phyloP scores from a whole-genome alignment of 169 alveolate species.

The Babesia bovis region DNA sequence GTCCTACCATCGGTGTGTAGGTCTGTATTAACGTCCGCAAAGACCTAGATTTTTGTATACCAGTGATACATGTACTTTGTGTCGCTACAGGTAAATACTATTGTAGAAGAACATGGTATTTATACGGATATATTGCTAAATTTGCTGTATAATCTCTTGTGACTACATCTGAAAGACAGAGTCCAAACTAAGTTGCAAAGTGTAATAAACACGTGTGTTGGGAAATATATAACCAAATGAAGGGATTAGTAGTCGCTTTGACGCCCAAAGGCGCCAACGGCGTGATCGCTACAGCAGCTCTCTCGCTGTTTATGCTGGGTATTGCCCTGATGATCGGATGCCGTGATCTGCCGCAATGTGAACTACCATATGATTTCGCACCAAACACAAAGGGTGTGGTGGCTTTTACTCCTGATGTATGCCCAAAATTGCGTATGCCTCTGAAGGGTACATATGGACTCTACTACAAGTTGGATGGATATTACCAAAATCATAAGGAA shows the following conservation, averaged over 20 bases:
- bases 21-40: too few relatives aligned
- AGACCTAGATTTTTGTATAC: too few relatives aligned
- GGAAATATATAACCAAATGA: neutral
- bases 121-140: too few relatives aligned
- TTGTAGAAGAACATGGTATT: too few relatives aligned
- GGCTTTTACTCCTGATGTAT: slow-evolving; percentile 31
- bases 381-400: neutral
- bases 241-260: neutral
- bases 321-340: slow-evolving; percentile 37
- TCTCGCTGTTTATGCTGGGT: slow-evolving; percentile 25
- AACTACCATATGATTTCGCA: slow-evolving; percentile 32
- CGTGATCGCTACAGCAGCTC: neutral
- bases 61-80: too few relatives aligned
- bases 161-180: too few relatives aligned
- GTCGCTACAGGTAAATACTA: too few relatives aligned
- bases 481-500: slow-evolving; percentile 74
- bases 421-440: slow-evolving; percentile 54
- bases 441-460: slow-evolving; percentile 45
- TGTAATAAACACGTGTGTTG: neutral
- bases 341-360: slow-evolving; percentile 51
- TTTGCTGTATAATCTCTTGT: too few relatives aligned
- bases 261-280: slow-evolving; percentile 29
- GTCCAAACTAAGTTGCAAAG: too few relatives aligned
- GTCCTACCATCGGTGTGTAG: too few relatives aligned
- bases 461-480: slow-evolving; percentile 71